Evolutionary conservation across 805 yeast genomes (phyloP).

Genomic region (Yarrowia sp.): DNA sequence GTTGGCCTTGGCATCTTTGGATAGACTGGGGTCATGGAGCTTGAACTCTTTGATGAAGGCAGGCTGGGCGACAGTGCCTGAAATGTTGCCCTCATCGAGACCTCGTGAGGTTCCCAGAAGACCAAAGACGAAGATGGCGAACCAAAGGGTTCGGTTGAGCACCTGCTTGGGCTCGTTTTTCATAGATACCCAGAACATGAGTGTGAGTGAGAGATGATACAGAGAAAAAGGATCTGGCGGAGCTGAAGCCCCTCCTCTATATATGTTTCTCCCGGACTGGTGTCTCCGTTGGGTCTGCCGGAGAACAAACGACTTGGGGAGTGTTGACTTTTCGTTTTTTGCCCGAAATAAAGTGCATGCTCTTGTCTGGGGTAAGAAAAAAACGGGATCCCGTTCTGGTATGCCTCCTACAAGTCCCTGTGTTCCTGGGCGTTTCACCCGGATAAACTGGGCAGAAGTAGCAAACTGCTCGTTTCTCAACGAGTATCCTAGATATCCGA

Average conservation of each 20-base stretch:
- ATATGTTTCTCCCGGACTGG: not conserved
- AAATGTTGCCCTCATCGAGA: slow-evolving; percentile 61
- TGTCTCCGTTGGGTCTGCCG: slow-evolving; percentile 5
- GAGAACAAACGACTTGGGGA: not conserved
- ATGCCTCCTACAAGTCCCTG: not conserved
- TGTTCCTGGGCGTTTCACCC: slow-evolving; percentile 2
- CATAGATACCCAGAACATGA: slow-evolving; percentile 27
- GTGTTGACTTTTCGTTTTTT: slow-evolving; percentile 14
- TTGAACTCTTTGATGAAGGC: slow-evolving; percentile 57
- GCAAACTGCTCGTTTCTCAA: no score
- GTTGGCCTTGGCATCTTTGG: slow-evolving; percentile 54
- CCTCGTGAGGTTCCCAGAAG: slow-evolving; percentile 65
- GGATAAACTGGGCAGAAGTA: not conserved
- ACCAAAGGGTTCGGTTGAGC: slow-evolving; percentile 54
- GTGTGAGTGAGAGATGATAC: not conserved
- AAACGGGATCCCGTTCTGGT: slow-evolving; percentile 6
- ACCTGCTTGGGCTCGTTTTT: slow-evolving; percentile 40
- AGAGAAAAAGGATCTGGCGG: not conserved
- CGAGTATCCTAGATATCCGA: no score
- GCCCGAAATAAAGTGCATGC: not conserved
- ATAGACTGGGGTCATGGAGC: slow-evolving; percentile 52
- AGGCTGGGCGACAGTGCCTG: slow-evolving; percentile 56
- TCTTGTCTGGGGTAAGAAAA: slow-evolving; percentile 10
- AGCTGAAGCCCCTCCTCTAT: not conserved
- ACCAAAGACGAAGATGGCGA: slow-evolving; percentile 60